These are phyloP conservation scores for Sphagnum fallax DNA, from an alignment of 228 moss, liverwort and hornwort genomes.

Conservation along the genomic window DNA sequence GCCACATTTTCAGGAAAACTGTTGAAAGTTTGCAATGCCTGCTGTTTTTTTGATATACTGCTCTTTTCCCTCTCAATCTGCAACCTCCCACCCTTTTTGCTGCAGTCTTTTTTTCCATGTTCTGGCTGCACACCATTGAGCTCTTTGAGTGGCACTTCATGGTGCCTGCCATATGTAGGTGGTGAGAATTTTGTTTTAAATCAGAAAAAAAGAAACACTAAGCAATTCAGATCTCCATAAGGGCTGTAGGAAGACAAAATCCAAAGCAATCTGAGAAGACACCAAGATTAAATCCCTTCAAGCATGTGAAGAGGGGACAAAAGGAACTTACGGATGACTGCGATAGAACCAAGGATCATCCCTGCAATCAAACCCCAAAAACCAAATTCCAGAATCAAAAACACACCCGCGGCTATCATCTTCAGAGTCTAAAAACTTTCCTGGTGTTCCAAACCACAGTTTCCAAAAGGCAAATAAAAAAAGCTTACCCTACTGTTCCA, in stretches of 20 bases:
- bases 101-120: constrained; percentile 7
- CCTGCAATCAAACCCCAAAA: constrained; percentile 30
- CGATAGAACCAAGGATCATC: constrained; percentile 96
- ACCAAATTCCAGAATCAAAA: constrained; percentile 1
- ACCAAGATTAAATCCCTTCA: too few relatives aligned
- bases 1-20: constrained; percentile 7
- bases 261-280: too few relatives aligned
- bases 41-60: constrained; percentile 34
- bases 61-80: constrained; percentile 39
- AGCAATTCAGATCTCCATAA: too few relatives aligned
- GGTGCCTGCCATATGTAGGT: constrained; percentile 24
- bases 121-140: constrained; percentile 18
- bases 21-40: constrained; percentile 12
- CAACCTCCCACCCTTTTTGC: constrained; percentile 10
- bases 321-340: constrained; percentile 67
- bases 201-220: too few relatives aligned
- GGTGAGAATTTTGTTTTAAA: too few relatives aligned
- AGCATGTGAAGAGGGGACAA: background rate
- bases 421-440: background rate
- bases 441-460: background rate
- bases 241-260: too few relatives aligned
- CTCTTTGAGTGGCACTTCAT: constrained; percentile 35
- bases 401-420: background rate
- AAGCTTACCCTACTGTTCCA: constrained; percentile 64
- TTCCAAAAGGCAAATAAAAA: background rate